phyloP scores from a whole-genome alignment of 140 eudicot genomes.

The Senecio squalidus region DNA sequence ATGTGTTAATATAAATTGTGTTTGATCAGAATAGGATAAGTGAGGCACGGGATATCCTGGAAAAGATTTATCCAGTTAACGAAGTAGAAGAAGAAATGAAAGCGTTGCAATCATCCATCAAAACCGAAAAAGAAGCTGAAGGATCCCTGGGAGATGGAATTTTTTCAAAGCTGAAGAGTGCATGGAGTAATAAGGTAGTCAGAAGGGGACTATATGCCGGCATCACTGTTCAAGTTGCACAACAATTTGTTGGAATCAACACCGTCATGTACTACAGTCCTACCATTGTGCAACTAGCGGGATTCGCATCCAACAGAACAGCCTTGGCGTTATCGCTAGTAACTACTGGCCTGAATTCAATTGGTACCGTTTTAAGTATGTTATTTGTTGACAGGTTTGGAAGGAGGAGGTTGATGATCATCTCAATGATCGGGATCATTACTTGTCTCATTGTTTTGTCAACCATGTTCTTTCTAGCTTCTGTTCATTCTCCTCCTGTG shows the following conservation, averaged over 20 bases:
- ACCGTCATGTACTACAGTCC: conserved; percentile 84
- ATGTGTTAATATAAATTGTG: neutral
- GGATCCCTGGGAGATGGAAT: conserved; percentile 25
- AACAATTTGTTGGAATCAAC: conserved; percentile 77
- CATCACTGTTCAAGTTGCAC: conserved; percentile 68
- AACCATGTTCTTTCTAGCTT: conserved; percentile 38
- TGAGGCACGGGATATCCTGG: conserved; percentile 57
- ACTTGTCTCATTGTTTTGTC: conserved; percentile 48
- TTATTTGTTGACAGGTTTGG: conserved; percentile 63
- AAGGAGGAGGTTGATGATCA: conserved; percentile 62
- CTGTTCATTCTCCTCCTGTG: conserved; percentile 42
- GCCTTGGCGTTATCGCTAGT: conserved; percentile 64
- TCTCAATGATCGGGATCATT: conserved; percentile 62
- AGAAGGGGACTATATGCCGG: conserved; percentile 78
- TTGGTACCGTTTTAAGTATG: conserved; percentile 68
- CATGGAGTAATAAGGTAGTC: conserved; percentile 43
- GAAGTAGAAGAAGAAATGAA: conserved; percentile 59
- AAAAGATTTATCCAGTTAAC: conserved; percentile 57
- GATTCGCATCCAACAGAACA: conserved; percentile 66
- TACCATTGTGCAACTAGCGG: conserved; percentile 69
- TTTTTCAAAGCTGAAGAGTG: conserved; percentile 31
- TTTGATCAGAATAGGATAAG: conserved; percentile 35
- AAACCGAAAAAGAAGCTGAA: conserved; percentile 42
- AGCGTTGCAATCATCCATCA: conserved; percentile 44
- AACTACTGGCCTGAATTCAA: conserved; percentile 62